Evolutionary conservation across 495 filamentous ascomycete genomes (phyloP), one percentile per base, ranked within the genome.

Genomic region (Podospora conica): DNA sequence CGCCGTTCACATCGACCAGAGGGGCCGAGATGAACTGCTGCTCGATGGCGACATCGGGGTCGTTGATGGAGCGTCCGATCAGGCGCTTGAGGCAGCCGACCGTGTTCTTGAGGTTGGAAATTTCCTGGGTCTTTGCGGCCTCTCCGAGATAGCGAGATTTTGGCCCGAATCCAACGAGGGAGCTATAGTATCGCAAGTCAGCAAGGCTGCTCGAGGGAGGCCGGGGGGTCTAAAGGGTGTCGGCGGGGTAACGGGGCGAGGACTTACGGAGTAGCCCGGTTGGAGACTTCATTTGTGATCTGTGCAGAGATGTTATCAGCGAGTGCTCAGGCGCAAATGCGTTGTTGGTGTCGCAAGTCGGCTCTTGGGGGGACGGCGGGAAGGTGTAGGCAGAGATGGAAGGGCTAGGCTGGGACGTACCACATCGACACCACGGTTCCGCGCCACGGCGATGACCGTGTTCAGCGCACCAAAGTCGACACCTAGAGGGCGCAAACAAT

Each of bases 221-320:
- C 21, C 55, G 24, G 20, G 3, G 61, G n/a, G 25, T 7, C 8
- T n/a, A 33, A 25, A 56, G 58, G 21, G n/a, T 15, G 33, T 29
- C 58, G 2, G 23, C 67, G 60, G 66, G 20, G 56, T 68, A 15
- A 60, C 61, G 63, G 56, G 59, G 23, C 25, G 59, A 61, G 56
- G 65, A 86, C 92, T 86, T 90, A 97, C 91, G 95, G 95, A 69
- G 95, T 99, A 61, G 91, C 90, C 80, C 95, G 90, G 84, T 99
- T 98, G 65, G 95, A 99, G 71, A 98, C 95, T 80, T 99, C 95
- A 83, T 98, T 98, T 80, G 93, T 90, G 76, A 98, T 97, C 92
- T 96, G 73, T 29, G 40, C 15, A 25, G 15, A 25, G 21, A 21
- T 20, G 24, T 28, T 29, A 23, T 40, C 63, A 57, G 29, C 20